Evolutionary conservation across 2,329 filamentous ascomycete genomes (phyloP), one percentile per base, ranked within the genome.

Genomic region (Phialocephala sp.): DNA sequence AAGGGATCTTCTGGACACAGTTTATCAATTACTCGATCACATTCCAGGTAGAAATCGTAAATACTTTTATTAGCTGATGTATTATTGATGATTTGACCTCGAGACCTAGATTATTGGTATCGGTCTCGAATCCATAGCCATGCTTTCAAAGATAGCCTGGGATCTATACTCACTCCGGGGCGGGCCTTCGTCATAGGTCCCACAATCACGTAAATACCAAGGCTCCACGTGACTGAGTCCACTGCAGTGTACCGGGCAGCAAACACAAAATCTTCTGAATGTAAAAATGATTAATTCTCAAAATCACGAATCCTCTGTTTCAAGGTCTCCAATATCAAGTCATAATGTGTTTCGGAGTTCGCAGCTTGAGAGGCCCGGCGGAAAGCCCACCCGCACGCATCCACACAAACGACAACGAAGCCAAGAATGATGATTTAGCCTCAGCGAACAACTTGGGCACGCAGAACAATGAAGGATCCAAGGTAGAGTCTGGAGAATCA

Each of bases 271-370:
- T 32, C 27, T 32, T 32, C 27, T 32, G 27, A 6, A 6, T 32
- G 6, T 32, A 32, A n/a, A n/a, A n/a, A n/a, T n/a, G n/a, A n/a
- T n/a, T n/a, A n/a, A n/a, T 32, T 32, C 27, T 32, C 27, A 6
- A 32, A 32, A 32, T 3, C 27, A 32, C 27, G 27, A 3, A 3
- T 32, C 3, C 6, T 32, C 3, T 32, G 3, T 32, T 6, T 32
- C 27, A 32, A 3, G 6, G 27, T 32, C 27, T 32, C 6, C 27
- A 41, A 41, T 12, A 27, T 32, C 27, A 5, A 54, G 50, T 55
- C 35, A 56, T 11, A 9, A 62, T 55, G 59, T 62, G 59, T 62
- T 62, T 62, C 36, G 59, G 59, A 27, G n/a, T 36, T 32, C 47
- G 8, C 11, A 41, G 32, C 45, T 22, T 54, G 20, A 62, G 20